Evolutionary conservation across 768 basidiomycete species (phyloP), one percentile per base, ranked within the genome.

Genomic region (Hericium coralloides): DNA sequence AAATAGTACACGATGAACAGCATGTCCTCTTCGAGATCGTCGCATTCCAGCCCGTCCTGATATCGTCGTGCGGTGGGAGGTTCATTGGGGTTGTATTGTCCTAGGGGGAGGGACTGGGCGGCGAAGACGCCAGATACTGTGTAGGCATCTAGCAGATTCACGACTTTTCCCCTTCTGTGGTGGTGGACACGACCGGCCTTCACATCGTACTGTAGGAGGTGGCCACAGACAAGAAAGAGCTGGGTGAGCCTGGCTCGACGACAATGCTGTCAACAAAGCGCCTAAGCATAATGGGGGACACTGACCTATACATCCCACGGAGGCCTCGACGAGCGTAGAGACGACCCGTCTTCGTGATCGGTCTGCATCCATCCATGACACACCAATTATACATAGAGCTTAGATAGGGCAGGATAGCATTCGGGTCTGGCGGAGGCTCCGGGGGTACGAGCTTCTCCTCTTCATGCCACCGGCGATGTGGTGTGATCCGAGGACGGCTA

Each of bases 51-150:
- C 1, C 95, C 95, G 65, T 98, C 95, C 55, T 84, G 79, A 67
- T 97, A 98, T 49, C 90, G 82, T 10, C 91, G 81, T 1, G 91
- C 82, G 36, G 79, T 70, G 9, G 74, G 68, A 1, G 73, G 70
- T 15, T 69, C 71, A 63, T 82, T 76, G 4, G 84, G 79, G 48
- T 72, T 71, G 66, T 81, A 86, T 66, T 90, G 81, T n/a, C 80
- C 80, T 51, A 73, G 70, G 6, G 83, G 84, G 37, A 90, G 75
- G 15, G 79, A 75, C 61, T 81, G 78, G 18, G 84, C 82, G 18
- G 89, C 89, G 56, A 91, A 76, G 65, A 87, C 86, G 9, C 95
- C 94, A n/a, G 93, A 95, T 66, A 80, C 85, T 26, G 94, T 78
- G 69, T 95, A 92, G 8, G 84, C 84, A 65, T 89, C 88, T 22